Conservation (phyloP, 441 rosid genomes). For the Jatropha multifida region DNA sequence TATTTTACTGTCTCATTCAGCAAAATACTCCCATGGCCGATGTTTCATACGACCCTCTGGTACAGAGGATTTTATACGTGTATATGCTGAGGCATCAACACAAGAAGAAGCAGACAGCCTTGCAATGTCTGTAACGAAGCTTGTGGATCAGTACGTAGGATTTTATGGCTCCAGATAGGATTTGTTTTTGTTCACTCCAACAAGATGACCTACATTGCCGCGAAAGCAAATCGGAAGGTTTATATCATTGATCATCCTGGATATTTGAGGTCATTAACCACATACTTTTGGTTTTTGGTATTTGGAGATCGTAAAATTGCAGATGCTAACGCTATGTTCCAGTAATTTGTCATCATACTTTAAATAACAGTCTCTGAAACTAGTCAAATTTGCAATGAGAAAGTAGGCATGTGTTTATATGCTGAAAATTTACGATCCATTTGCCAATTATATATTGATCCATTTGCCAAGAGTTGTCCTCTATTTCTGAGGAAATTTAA, state of each 20-base stretch:
- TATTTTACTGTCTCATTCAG: constrained; percentile 34
- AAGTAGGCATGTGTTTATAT: neutral
- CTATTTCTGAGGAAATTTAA: too few relatives aligned
- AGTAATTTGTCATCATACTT: neutral
- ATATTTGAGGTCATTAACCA: neutral
- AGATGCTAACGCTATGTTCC: neutral
- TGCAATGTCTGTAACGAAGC: constrained; percentile 63
- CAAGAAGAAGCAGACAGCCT: constrained; percentile 79
- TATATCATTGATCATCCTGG: neutral
- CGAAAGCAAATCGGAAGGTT: neutral
- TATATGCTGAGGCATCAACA: constrained; percentile 86
- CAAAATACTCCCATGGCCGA: constrained; percentile 55
- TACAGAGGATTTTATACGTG: constrained; percentile 89
- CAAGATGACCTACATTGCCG: neutral
- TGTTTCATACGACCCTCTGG: constrained; percentile 89
- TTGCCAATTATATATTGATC: too few relatives aligned
- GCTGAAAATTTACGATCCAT: neutral
- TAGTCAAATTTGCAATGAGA: neutral
- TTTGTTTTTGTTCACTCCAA: neutral
- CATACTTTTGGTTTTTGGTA: neutral
- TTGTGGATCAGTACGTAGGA: constrained; percentile 60
- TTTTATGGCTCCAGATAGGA: constrained; percentile 32
- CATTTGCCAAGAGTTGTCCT: too few relatives aligned
- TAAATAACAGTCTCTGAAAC: neutral
- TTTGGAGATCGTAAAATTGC: neutral